Base-by-base conservation (phyloP, 2,329 filamentous ascomycete genomes). In the Fusarium devonianum region DNA sequence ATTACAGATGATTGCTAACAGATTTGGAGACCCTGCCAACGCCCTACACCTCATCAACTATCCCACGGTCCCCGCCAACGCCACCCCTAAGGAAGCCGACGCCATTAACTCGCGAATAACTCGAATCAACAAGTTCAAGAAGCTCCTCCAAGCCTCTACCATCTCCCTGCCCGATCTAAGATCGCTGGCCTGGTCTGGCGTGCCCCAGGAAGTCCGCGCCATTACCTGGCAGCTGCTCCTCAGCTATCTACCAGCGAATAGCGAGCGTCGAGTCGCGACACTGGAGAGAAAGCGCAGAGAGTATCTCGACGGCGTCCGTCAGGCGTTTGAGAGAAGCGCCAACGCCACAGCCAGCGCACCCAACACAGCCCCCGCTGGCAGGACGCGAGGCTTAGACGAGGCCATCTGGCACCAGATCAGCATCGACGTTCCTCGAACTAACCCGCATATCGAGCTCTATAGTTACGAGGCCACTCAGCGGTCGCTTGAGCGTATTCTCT, bases 391-490 rank as follows among this genome's bases (percentile, higher is more conserved):
- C 2, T 75, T 99, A 13, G 95, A 99, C 64, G 94, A 99, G 75
- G 89, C 91, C n/a, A 86, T 99, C 50, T 99, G 94, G 94, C 94
- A 99, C 75, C 94, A 99, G 69, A 97, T 99, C 73, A 97, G 92
- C 72, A 99, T 99, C 67, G 94, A 99, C 68, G 90, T 97, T 16
- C 94, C 94, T 3, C 85, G 94, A 39, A 99, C 94, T 4, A 97
- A 96, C 68, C 94, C 94, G 9, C 94, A 97, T 72, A 87, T 99
- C 43, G 90, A 95, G 63, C 80, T 99, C 1, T 99, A 99, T 73
- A 84, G 90, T 60, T 97, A 96, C 68, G 93, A 97, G 72, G 93
- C 93, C 4, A 99, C 95, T 1, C 94, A 99, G 70, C 81, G 92
- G 44, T 97, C 92, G 1, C 76, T 99, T 11, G 95, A 99, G 72